Evolutionary conservation across 1,284 basidiomycete species (phyloP).

Genomic region (Apiotrichum akiyoshidainum): DNA sequence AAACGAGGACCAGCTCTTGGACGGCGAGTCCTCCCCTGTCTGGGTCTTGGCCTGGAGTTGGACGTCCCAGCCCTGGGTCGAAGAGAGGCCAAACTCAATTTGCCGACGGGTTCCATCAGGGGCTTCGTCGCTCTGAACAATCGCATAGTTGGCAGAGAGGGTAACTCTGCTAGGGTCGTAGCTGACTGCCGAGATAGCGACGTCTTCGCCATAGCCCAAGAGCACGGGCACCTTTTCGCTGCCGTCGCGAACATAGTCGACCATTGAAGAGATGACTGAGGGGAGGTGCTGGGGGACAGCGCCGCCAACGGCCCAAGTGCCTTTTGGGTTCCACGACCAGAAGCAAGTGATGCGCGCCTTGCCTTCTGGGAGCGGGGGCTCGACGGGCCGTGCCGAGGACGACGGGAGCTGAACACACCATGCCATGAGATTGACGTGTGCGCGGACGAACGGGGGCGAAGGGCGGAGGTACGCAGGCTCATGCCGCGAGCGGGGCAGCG

Average conservation of each 20-base stretch:
- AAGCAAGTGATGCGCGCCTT: slow-evolving; percentile 79
- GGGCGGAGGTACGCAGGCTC: slow-evolving; percentile 92
- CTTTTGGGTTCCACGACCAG: slow-evolving; percentile 93
- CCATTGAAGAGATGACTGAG: slow-evolving; percentile 72
- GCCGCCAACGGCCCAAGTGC: slow-evolving; percentile 74
- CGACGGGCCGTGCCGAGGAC: slow-evolving; percentile 26
- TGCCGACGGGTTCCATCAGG: slow-evolving; percentile 56
- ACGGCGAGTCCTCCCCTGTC: slow-evolving; percentile 59
- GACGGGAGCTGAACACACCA: slow-evolving; percentile 78
- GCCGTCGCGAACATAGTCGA: slow-evolving; percentile 70
- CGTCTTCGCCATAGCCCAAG: slow-evolving; percentile 73
- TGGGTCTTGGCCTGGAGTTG: slow-evolving; percentile 65
- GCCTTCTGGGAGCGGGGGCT: slow-evolving; percentile 48
- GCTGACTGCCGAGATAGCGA: slow-evolving; percentile 69
- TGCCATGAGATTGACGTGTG: slow-evolving; percentile 80
- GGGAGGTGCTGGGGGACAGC: slow-evolving; percentile 66
- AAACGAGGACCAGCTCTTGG: slow-evolving; percentile 67
- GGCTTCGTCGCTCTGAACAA: slow-evolving; percentile 64
- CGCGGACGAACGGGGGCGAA: slow-evolving; percentile 89
- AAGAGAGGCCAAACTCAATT: slow-evolving; percentile 75
- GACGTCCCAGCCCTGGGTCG: slow-evolving; percentile 84
- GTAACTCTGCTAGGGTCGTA: slow-evolving; percentile 80
- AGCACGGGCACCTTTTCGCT: slow-evolving; percentile 72
- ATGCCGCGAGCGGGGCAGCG: slow-evolving; percentile 83
- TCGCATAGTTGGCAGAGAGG: slow-evolving; percentile 77